Evolutionary conservation across 106 monocot species (phyloP).

Genomic region (Alisma plantagoaquatica): DNA sequence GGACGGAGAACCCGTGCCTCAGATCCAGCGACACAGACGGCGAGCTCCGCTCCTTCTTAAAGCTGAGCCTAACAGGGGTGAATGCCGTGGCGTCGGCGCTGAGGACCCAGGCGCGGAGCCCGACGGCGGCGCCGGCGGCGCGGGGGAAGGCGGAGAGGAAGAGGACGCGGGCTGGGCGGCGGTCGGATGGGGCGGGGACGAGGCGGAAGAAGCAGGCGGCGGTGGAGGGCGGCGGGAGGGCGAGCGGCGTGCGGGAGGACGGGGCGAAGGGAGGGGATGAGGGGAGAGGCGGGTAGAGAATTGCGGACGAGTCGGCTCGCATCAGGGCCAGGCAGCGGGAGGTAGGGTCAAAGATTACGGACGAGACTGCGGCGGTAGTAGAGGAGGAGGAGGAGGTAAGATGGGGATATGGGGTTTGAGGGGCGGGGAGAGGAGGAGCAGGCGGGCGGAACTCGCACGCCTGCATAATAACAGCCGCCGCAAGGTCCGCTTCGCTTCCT

Average conservation of each 20-base stretch:
- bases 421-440: conserved; percentile 17
- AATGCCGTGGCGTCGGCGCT: conserved; percentile 1
- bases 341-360: conserved; percentile 18
- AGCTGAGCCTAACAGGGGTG: conserved; percentile 27
- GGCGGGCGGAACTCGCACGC: conserved; percentile 35
- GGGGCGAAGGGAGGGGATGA: conserved; percentile 3
- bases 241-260: not conserved
- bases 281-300: conserved; percentile 18
- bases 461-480: conserved; percentile 23
- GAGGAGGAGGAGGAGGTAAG: conserved; percentile 3
- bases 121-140: conserved; percentile 9
- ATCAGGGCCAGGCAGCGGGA: conserved; percentile 36
- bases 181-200: conserved; percentile 18
- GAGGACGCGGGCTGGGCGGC: conserved; percentile 17
- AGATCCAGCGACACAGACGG: conserved; percentile 15
- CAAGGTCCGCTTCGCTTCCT: not conserved
- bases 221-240: conserved; percentile 17
- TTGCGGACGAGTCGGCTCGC: conserved; percentile 43
- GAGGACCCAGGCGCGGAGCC: conserved; percentile 28
- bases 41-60: conserved; percentile 6
- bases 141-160: conserved; percentile 36
- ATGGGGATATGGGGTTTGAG: conserved; percentile 1
- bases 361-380: conserved; percentile 5
- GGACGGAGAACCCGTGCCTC: conserved; percentile 30
- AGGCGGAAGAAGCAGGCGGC: conserved; percentile 30